These are phyloP conservation scores for Suillus occidentalis DNA, from an alignment of 768 basidiomycete genomes.

Conservation along the genomic window DNA sequence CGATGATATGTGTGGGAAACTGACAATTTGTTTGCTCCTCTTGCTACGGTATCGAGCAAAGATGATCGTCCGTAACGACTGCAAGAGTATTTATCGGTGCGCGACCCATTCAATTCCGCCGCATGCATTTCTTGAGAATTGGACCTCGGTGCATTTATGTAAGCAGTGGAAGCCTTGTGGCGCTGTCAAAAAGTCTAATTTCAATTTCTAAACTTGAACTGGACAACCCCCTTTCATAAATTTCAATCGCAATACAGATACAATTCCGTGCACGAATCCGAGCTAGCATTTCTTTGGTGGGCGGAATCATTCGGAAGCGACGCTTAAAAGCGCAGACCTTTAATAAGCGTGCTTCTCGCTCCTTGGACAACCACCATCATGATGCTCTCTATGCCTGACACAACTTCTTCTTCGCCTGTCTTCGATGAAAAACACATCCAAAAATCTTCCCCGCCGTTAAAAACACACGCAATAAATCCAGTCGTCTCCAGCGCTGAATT, in stretches of 20 bases:
- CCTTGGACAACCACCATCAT: background rate
- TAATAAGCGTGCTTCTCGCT: background rate
- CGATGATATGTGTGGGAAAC: background rate
- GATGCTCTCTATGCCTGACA: background rate
- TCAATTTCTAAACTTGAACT: background rate
- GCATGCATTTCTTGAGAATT: no score
- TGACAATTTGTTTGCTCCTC: background rate
- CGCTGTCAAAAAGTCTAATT: background rate
- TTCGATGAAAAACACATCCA: slow-evolving; percentile 5
- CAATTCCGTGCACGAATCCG: background rate
- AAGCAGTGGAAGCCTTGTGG: background rate
- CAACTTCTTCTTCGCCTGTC: slow-evolving; percentile 4
- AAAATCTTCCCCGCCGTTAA: slow-evolving; percentile 11
- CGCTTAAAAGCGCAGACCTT: background rate
- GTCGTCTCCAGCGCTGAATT: slow-evolving; percentile 58
- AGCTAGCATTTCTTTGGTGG: background rate
- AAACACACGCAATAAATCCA: slow-evolving; percentile 44
- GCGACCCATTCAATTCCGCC: background rate
- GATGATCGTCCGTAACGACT: background rate
- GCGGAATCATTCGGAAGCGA: background rate
- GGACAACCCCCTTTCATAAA: background rate
- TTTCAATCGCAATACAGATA: background rate
- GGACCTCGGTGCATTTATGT: no score
- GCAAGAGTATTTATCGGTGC: background rate
- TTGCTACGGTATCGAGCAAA: no score